phyloP scores from a whole-genome alignment of 2,329 filamentous ascomycete genomes.

The Fusarium tuaranense region DNA sequence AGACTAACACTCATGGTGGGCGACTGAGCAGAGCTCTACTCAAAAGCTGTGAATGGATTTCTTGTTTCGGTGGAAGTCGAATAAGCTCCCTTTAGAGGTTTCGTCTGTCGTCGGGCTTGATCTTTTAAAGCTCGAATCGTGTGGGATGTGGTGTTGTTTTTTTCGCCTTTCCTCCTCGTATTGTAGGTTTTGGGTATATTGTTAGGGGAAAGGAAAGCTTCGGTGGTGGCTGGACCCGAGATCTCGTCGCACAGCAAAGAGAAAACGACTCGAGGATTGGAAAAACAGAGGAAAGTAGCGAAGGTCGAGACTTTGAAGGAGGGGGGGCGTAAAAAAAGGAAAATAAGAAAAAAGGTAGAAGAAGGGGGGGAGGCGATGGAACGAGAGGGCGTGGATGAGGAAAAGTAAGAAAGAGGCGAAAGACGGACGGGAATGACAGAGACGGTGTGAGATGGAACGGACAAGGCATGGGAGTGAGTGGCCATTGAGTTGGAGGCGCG shows the following conservation, averaged over 20 bases:
- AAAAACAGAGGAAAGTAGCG: slow-evolving; percentile 12
- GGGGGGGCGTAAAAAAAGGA: slow-evolving; percentile 13
- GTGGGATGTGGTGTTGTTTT: background rate
- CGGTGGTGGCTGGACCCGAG: slow-evolving; percentile 10
- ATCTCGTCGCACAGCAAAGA: slow-evolving; percentile 47
- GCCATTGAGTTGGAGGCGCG: slow-evolving; percentile 32
- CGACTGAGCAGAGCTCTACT: slow-evolving; percentile 31
- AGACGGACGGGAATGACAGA: background rate
- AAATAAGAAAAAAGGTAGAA: slow-evolving; percentile 17
- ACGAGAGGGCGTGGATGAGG: slow-evolving; percentile 22
- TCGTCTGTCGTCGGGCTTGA: slow-evolving; percentile 3
- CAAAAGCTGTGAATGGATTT: slow-evolving; percentile 2
- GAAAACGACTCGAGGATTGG: slow-evolving; percentile 17
- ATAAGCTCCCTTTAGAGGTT: background rate
- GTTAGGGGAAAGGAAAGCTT: slow-evolving; percentile 3
- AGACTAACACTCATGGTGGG: slow-evolving; percentile 49
- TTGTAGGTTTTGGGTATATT: slow-evolving; percentile 19
- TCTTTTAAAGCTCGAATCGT: slow-evolving; percentile 16
- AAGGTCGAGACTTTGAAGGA: background rate
- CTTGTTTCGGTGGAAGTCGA: background rate
- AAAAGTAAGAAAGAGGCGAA: slow-evolving; percentile 13
- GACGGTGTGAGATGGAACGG: background rate
- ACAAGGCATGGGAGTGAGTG: slow-evolving; percentile 11
- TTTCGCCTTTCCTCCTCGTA: slow-evolving; percentile 15
- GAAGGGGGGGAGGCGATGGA: slow-evolving; percentile 13